Evolutionary conservation across 2,329 filamentous ascomycete genomes (phyloP), one percentile per base, ranked within the genome.

Genomic region (Zasmidium citrigriseum): DNA sequence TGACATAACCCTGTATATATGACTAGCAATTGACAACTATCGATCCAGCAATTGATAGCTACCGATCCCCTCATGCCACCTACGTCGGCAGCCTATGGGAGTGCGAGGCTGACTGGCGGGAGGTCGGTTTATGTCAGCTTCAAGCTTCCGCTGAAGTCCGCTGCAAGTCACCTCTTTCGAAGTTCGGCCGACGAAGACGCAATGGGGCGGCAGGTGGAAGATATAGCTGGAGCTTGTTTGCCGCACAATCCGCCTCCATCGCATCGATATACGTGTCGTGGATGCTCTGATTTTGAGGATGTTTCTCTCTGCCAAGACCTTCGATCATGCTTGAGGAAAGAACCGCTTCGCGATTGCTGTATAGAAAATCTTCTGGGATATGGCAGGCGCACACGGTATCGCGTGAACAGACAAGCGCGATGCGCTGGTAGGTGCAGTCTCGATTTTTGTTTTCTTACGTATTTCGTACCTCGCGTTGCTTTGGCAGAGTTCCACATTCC

Each of bases 401-500:
- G n/a, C 20, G 47, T 20, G 22, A 25, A 41, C 34, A 41, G 16
- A n/a, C 16, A 41, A 41, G 34, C 18, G 34, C 34, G 4, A 41
- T 41, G 34, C 4, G 14, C 7, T 7, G 27, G 27, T 29, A 29
- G n/a, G n/a, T n/a, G n/a, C n/a, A 29, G 27, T 49, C n/a, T 23
- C n/a, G 23, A 34, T 34, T 27, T 34, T 24, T 50, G 34, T 4
- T 41, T 11, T 41, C 14, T 34, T 41, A 41, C 34, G 34, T 41
- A 41, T 41, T n/a, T 41, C 34, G 34, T 41, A 41, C 34, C 16
- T 48, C 23, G 14, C 41, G 60, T 63, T 63, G 58, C 58, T 58
- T 10, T 56, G 61, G 47, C 58, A 55, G 24, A 12, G 45, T 46
- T 27, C 29, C 41, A 51, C 55, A 63, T 61, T 60, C 58, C 58